Evolutionary conservation across 176 grass and related monocot genomes (phyloP), one percentile per base, ranked within the genome.

Genomic region (Oryza longistaminata): DNA sequence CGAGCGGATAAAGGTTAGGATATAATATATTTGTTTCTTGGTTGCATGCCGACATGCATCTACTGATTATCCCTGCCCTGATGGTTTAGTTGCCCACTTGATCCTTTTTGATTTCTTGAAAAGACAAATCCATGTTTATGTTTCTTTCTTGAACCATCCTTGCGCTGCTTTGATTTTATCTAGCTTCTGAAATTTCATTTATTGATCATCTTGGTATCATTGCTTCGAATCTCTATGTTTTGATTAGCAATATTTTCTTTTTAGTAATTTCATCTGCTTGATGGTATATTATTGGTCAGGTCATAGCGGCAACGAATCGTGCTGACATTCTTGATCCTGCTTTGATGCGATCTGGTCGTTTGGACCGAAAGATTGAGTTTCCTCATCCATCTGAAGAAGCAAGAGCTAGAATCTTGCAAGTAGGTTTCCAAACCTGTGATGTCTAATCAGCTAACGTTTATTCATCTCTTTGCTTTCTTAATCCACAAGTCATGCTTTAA

Each of bases 241-340:
- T 10, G 6, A 74, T 39, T 72, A 66, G 29, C 76, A 40, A 14
- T 66, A 7, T 64, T 31, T n/a, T 26, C 17, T n/a, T 15, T 60
- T 76, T 81, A 8, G 39, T 58, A 11, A 46, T 76, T 11, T 60
- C 26, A 39, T 64, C 10, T 53, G 6, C 61, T 81, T 76, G 53
- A 66, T 29, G 27, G 19, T 88, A 8, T 34, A 55, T 60, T 77
- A 29, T 76, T 79, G 52, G 24, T 21, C 40, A 98, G 96, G 96
- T 98, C 43, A 98, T 98, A 87, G 93, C 91, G 60, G 95, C 93
- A 76, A 98, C 95, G 49, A 98, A 98, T 29, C 83, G 89, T 44
- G 95, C 95, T 48, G 95, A 98, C 80, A 93, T 98, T 35, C 90
- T 98, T 83, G 95, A 95, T 77, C 95, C 95, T 88, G 95, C 95